phyloP scores from a whole-genome alignment of 208 protist species.

The Wallacemonas rigidus region DNA sequence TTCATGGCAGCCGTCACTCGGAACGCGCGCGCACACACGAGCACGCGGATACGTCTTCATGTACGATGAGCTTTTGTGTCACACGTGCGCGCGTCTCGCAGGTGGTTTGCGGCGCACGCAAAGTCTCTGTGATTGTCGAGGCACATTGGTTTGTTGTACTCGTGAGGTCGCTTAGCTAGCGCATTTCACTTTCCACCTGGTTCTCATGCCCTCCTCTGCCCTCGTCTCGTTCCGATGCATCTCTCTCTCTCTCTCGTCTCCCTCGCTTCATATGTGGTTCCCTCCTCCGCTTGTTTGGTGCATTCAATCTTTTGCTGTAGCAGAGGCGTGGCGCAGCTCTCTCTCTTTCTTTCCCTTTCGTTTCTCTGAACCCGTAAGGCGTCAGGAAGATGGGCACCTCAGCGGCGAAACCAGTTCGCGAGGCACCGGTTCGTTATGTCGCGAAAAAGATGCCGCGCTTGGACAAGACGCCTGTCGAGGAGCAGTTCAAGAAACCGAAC shows the following conservation, averaged over 20 bases:
- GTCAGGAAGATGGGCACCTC: constrained; percentile 39
- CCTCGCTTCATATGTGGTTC: neutral
- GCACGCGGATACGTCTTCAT: too few relatives aligned
- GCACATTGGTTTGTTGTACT: too few relatives aligned
- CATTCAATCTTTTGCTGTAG: neutral
- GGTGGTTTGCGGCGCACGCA: too few relatives aligned
- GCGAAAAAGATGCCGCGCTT: constrained; percentile 75
- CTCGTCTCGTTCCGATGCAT: neutral
- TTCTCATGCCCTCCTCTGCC: too few relatives aligned
- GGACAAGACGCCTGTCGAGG: constrained; percentile 72
- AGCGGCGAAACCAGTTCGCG: constrained; percentile 46
- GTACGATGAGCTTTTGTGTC: too few relatives aligned
- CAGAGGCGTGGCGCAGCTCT: neutral
- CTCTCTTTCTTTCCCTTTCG: neutral
- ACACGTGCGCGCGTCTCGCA: too few relatives aligned
- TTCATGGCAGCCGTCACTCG: too few relatives aligned
- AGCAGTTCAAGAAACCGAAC: constrained; percentile 83
- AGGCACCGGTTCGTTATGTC: constrained; percentile 81
- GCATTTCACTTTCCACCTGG: too few relatives aligned
- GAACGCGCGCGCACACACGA: too few relatives aligned
- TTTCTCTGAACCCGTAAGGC: neutral
- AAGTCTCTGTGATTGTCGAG: too few relatives aligned
- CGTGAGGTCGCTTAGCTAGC: too few relatives aligned
- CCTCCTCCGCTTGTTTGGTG: neutral
- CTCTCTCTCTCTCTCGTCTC: neutral